Base-by-base conservation (phyloP, 2,329 filamentous ascomycete genomes). In the Fusarium fracticaudum region DNA sequence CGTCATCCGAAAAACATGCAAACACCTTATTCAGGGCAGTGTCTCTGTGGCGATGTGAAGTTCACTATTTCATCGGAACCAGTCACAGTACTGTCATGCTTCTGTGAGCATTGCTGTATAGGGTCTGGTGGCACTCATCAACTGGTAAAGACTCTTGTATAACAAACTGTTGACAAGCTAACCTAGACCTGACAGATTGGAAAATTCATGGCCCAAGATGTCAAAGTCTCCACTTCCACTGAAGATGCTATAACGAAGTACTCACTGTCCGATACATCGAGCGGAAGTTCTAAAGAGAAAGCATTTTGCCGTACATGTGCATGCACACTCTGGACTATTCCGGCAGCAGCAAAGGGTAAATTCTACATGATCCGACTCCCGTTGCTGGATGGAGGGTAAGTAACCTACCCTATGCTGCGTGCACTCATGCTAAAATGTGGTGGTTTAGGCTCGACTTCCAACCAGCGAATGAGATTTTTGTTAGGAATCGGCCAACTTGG, bases 391-490 rank as follows among this genome's bases (percentile, higher is more conserved):
- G 51, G 58, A 55, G 74, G 79, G 79, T 81, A 62, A 57, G 78
- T 72, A n/a, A 24, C 7, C 20, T 33, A 20, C 18, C n/a, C 41
- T 37, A 22, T 5, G 22, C 13, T 18, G 2, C 6, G 17, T 3
- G 13, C 10, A 33, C n/a, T 18, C 6, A 37, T n/a, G 20, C 68
- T 70, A 41, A 74, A 18, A 24, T 10, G 8, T 2, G 6, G 12
- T 48, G 6, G 12, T 48, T 58, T 44, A 75, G 75, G 14, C 58
- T 73, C 35, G 54, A 71, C 24, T 29, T 79, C 8, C 51, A 69
- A 20, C 78, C 79, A 9, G 51, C 55, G n/a, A 75, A 63, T 63
- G 80, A 81, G 31, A 76, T 81, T n/a, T 80, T 79, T 37, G 65
- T 77, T 48, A 79, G 69, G 26, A 75, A 77, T 55, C 62, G 78